These are phyloP conservation scores for Tuber microsphaerosporum DNA, from an alignment of 495 filamentous ascomycete species.

Conservation along the genomic window DNA sequence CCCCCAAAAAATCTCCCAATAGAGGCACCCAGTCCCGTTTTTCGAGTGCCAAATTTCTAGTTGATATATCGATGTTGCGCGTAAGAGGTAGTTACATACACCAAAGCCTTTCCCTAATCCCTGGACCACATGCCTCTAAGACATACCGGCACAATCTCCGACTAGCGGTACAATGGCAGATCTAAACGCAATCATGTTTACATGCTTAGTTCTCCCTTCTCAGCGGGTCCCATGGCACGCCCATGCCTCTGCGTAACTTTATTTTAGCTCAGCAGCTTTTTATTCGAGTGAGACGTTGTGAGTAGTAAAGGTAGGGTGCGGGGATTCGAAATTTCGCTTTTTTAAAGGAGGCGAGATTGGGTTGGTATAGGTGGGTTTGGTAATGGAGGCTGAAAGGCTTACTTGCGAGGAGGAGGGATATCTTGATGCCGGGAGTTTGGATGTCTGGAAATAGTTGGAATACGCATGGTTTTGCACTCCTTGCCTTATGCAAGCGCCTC, in stretches of 20 bases:
- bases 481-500: not conserved
- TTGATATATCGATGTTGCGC: too few relatives aligned
- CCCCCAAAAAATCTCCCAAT: not conserved
- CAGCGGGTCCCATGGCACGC: not conserved
- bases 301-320: not conserved
- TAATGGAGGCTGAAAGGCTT: not conserved
- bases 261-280: not conserved
- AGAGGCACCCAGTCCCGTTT: too few relatives aligned
- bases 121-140: not conserved
- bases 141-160: not conserved
- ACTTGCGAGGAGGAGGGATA: not conserved
- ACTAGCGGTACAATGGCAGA: not conserved
- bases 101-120: too few relatives aligned
- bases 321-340: not conserved
- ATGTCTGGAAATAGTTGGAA: not conserved
- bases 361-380: not conserved
- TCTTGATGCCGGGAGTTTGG: not conserved
- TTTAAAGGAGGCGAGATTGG: not conserved
- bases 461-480: not conserved
- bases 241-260: not conserved
- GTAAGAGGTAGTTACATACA: too few relatives aligned
- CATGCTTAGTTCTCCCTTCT: not conserved
- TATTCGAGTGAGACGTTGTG: not conserved
- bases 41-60: too few relatives aligned
- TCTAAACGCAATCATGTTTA: not conserved